These are phyloP conservation scores for Boletus semigastroideus DNA, from an alignment of 1,284 basidiomycete species.

Conservation along the genomic window DNA sequence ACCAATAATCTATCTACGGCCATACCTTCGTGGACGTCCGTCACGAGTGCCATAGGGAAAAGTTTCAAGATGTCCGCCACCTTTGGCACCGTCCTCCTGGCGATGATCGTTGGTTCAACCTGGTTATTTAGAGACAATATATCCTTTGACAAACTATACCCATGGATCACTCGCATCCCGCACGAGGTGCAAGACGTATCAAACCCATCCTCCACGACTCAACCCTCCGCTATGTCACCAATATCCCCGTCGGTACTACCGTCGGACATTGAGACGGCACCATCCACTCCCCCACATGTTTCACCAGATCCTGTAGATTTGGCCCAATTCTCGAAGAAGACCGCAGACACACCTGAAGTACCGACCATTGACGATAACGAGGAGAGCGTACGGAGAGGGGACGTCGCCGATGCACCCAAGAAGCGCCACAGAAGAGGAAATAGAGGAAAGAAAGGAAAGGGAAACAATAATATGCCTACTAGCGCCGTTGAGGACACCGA, in stretches of 20 bases:
- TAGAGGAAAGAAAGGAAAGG: slow-evolving; percentile 54
- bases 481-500: slow-evolving; percentile 36
- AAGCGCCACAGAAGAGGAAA: slow-evolving; percentile 45
- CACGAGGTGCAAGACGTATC: slow-evolving; percentile 1
- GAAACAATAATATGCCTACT: slow-evolving; percentile 22
- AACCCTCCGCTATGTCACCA: background rate
- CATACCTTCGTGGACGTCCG: slow-evolving; percentile 20
- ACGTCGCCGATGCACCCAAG: slow-evolving; percentile 41
- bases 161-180: background rate
- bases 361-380: slow-evolving; percentile 39
- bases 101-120: slow-evolving; percentile 20
- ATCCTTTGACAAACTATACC: slow-evolving; percentile 13
- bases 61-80: slow-evolving; percentile 10
- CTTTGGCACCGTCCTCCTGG: slow-evolving; percentile 26
- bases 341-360: slow-evolving; percentile 9
- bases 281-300: background rate
- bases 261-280: background rate
- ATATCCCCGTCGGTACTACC: background rate
- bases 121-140: slow-evolving; percentile 30
- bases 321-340: slow-evolving; percentile 1
- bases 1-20: slow-evolving; percentile 11
- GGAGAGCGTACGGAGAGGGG: slow-evolving; percentile 61
- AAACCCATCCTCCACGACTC: slow-evolving; percentile 1
- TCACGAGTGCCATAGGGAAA: slow-evolving; percentile 10
- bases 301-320: slow-evolving; percentile 8